A percentile compares a stretch with the other conserved stretches of the same genome.
phyloP scores from a whole-genome alignment of 306 rosid genomes.

The Coriaria nepalensis region DNA sequence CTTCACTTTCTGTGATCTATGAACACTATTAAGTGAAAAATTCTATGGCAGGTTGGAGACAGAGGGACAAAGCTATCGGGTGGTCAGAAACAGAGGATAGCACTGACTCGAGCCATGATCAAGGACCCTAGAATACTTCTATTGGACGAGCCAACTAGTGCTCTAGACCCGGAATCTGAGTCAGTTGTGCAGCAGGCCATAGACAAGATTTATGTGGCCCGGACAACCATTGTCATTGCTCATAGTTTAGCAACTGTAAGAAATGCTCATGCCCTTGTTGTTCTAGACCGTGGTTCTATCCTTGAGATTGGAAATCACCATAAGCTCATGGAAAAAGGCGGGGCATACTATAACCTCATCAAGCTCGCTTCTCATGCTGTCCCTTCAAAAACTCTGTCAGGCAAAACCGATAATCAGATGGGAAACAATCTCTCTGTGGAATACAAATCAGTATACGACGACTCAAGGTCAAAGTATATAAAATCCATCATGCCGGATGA shows the following conservation, averaged over 20 bases:
- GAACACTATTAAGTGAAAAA: no score
- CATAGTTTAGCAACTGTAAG: slow-evolving; percentile 74
- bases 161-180: slow-evolving; percentile 81
- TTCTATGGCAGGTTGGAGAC: slow-evolving; percentile 57
- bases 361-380: slow-evolving; percentile 57
- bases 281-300: slow-evolving; percentile 60
- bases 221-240: slow-evolving; percentile 81
- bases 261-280: slow-evolving; percentile 56
- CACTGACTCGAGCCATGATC: slow-evolving; percentile 79
- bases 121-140: slow-evolving; percentile 74
- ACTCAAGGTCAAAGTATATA: slow-evolving; percentile 16
- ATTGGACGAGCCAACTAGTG: slow-evolving; percentile 90
- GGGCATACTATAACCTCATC: slow-evolving; percentile 62
- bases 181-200: slow-evolving; percentile 60
- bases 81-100: slow-evolving; percentile 89
- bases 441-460: slow-evolving; percentile 27
- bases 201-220: slow-evolving; percentile 57
- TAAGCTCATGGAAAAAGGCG: slow-evolving; percentile 55
- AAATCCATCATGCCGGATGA: slow-evolving; percentile 17
- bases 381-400: slow-evolving; percentile 17
- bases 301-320: slow-evolving; percentile 63
- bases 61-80: slow-evolving; percentile 76
- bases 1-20: neutral
- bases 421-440: slow-evolving; percentile 18
- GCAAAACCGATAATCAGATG: slow-evolving; percentile 16